Base-by-base conservation (phyloP, 352 stramenopile genomes). In the Pythium plurisporium region DNA sequence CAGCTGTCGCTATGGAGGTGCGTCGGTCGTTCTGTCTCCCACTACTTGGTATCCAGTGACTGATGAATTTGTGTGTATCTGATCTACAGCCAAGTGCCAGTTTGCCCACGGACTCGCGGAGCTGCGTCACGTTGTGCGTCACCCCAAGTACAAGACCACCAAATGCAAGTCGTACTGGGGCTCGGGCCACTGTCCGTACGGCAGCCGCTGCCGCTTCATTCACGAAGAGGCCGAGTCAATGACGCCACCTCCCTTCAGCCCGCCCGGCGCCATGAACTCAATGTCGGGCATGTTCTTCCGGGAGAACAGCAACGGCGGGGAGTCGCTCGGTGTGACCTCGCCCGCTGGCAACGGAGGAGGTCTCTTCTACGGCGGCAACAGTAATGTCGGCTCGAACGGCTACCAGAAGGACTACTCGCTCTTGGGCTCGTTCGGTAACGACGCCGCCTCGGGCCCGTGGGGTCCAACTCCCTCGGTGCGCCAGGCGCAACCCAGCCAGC, bases 91-190 rank as follows among this genome's bases (percentile, higher is more conserved):
- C 68, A 94, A 94, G 65, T 94, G 85, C 61, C 85, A 94, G 56
- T 94, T 94, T 61, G 85, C 85, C 23, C 85, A 94, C 48, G 85
- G 85, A 27, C 72, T 91, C 48, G 74, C 68, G 3, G 85, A 94
- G 65, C 58, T 94, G 10, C 82, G 85, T 48, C 80, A 90, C 41
- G 82, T 94, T n/a, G 72, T 91, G 49, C 85, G 85, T 59, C 85
- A 94, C 61, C 85, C 85, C 47, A 94, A 94, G 76, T 92, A 94
- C 80, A 94, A 94, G 74, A 94, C 85, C n/a, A 93, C 82, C 56
- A 93, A 93, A 67, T 96, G 85, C 80, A 95, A 96, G 77, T 91
- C 82, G 31, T 96, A 95, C 69, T 87, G 84, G 76, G 79, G 82
- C n/a, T 94, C 86, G 15, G 86, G 86, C 23, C 79, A 91, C 65